These are phyloP conservation scores for Trichoderma koningii DNA, from an alignment of 2,329 filamentous ascomycete genomes.

Conservation along the genomic window DNA sequence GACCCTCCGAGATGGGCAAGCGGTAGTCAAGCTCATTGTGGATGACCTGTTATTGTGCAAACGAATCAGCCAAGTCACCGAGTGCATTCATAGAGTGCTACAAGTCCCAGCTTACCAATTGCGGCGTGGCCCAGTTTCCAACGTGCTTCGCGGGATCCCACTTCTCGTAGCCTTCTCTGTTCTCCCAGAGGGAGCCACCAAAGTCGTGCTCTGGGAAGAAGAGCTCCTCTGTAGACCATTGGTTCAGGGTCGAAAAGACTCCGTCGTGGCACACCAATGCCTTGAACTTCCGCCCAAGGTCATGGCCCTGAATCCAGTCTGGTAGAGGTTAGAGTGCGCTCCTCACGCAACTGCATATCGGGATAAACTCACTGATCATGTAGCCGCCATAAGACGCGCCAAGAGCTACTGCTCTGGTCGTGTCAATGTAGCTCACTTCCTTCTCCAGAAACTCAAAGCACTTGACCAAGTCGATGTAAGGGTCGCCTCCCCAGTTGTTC, in stretches of 20 bases:
- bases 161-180: constrained; percentile 63
- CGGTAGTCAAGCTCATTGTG: constrained; percentile 91
- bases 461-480: constrained; percentile 79
- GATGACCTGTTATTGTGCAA: constrained; percentile 52
- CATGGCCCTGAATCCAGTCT: constrained; percentile 89
- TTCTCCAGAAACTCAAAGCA: constrained; percentile 73
- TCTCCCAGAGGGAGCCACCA: constrained; percentile 62
- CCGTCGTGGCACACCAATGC: constrained; percentile 88
- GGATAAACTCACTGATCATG: constrained; percentile 64
- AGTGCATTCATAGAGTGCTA: not conserved
- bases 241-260: constrained; percentile 70
- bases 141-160: constrained; percentile 69
- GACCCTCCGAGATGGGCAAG: constrained; percentile 78
- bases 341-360: not conserved
- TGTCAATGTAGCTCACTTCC: constrained; percentile 69
- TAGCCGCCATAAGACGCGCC: constrained; percentile 76
- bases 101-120: constrained; percentile 60
- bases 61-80: constrained; percentile 15
- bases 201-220: constrained; percentile 72
- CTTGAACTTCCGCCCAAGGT: constrained; percentile 80
- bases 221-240: constrained; percentile 67
- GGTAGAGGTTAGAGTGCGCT: constrained; percentile 35
- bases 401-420: constrained; percentile 67
- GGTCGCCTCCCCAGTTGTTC: constrained; percentile 79
- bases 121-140: constrained; percentile 79